phyloP scores from a whole-genome alignment of 2,329 filamentous ascomycete species.

The Penicillium sp. region DNA sequence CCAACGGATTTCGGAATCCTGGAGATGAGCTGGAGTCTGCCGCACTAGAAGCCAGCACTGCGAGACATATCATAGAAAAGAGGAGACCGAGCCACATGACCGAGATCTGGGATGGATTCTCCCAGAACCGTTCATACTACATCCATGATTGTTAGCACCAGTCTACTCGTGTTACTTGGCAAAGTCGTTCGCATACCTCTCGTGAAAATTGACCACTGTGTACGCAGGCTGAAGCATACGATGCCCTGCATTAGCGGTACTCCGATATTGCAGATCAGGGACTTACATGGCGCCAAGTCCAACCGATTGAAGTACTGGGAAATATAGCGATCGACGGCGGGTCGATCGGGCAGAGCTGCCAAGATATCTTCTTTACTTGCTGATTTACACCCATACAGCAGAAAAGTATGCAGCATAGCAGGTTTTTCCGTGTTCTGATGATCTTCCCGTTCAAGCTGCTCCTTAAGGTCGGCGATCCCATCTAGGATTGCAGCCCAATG shows the following conservation, averaged over 20 bases:
- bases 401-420: not conserved
- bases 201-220: not conserved
- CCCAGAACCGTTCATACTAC: constrained; percentile 47
- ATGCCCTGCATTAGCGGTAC: not conserved
- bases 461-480: constrained; percentile 25
- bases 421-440: not conserved
- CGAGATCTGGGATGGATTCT: constrained; percentile 34
- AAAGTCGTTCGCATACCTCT: not conserved
- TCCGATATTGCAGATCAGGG: too few species aligned
- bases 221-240: not conserved
- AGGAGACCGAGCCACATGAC: constrained; percentile 47
- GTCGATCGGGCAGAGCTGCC: constrained; percentile 20
- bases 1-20: constrained; percentile 8
- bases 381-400: not conserved
- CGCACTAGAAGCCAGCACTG: constrained; percentile 11
- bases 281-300: constrained; percentile 14
- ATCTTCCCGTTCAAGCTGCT: constrained; percentile 20
- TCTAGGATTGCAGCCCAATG: constrained; percentile 31
- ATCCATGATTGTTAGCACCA: not conserved
- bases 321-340: constrained; percentile 25
- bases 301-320: constrained; percentile 29
- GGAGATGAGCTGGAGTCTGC: constrained; percentile 4
- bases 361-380: constrained; percentile 16
- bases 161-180: not conserved
- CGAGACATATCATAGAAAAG: constrained; percentile 40